Conservation (phyloP, 1,139 yeast species). For the Yamadazyma diddensiae region DNA sequence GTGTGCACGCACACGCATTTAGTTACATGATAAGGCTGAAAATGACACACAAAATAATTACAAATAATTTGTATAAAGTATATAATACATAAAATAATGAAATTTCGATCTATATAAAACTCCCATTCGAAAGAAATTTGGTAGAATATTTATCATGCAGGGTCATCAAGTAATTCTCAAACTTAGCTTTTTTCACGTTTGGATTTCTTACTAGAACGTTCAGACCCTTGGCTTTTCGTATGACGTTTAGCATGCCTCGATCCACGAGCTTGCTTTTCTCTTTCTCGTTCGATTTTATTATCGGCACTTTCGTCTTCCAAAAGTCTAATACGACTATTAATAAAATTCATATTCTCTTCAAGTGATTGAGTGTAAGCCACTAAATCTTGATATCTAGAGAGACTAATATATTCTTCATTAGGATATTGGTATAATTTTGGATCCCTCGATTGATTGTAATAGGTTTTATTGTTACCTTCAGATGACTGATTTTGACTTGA, state of each 20-base stretch:
- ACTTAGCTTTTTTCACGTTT: too few relatives aligned
- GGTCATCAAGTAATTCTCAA: too few relatives aligned
- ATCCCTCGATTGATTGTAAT: slow-evolving; percentile 10
- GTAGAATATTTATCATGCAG: too few relatives aligned
- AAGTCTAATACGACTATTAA: slow-evolving; percentile 21
- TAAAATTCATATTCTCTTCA: slow-evolving; percentile 26
- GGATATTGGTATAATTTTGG: slow-evolving; percentile 12
- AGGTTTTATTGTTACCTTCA: slow-evolving; percentile 6
- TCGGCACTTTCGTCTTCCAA: slow-evolving; percentile 18
- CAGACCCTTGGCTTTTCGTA: too few relatives aligned
- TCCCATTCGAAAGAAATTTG: too few relatives aligned
- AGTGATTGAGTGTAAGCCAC: slow-evolving; percentile 32
- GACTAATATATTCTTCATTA: slow-evolving; percentile 21
- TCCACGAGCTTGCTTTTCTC: slow-evolving; percentile 13
- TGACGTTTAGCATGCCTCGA: slow-evolving; percentile 7
- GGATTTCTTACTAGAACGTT: too few relatives aligned
- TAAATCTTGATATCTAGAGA: slow-evolving; percentile 33
- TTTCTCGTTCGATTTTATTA: slow-evolving; percentile 15
- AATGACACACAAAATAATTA: too few relatives aligned
- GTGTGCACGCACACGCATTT: background rate
- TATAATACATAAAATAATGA: too few relatives aligned
- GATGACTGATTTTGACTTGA: slow-evolving; percentile 1
- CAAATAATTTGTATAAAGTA: too few relatives aligned
- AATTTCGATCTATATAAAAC: too few relatives aligned
- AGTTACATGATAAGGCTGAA: too few relatives aligned